Base-by-base conservation (phyloP, 164 flowering plant species). In the Vitis rupestris region DNA sequence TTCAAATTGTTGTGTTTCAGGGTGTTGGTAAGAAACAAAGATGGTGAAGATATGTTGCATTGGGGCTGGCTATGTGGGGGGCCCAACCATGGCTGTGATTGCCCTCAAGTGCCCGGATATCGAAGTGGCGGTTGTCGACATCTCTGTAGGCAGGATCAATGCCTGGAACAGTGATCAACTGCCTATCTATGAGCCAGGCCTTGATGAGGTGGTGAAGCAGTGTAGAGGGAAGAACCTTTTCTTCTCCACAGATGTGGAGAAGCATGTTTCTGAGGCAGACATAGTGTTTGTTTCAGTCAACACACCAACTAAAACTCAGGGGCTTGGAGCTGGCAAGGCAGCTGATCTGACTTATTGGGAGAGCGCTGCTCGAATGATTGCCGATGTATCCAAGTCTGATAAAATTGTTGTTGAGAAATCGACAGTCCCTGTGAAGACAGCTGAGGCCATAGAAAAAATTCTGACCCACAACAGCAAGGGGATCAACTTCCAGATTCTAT, bases 361-460 rank as follows among this genome's bases (percentile, higher is more conserved):
- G 75, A 87, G 89, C 68, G 91, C 88, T 52, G 89, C 91, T 37
- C 80, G 89, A 4, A 83, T 86, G 92, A 88, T 88, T 52, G 92
- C 87, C 19, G 92, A 88, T 80, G 89, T 86, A 0, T 82, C 91
- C 7, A 85, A 85, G 64, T 84, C 89, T 10, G 75, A 81, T 72
- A 87, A 85, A 64, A 87, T 87, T 61, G 89, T 87, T 9, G 91
- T 87, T 50, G 91, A 87, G 80, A 87, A 87, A 74, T 87, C 91
- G 8, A 87, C 91, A 1, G 88, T 84, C 30, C 86, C 86, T 9
- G 89, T 85, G 51, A 86, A 86, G 72, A 87, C 88, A 29, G 88
- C 91, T 9, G 88, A 87, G 75, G 91, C 88, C 14, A 87, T 85
- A n/a, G 89, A 85, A 61, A 85, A 84, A 76, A 86, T 88, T 30